These are phyloP conservation scores for Cyberlindnera bimundalis DNA, from an alignment of 805 yeast species.

Conservation along the genomic window DNA sequence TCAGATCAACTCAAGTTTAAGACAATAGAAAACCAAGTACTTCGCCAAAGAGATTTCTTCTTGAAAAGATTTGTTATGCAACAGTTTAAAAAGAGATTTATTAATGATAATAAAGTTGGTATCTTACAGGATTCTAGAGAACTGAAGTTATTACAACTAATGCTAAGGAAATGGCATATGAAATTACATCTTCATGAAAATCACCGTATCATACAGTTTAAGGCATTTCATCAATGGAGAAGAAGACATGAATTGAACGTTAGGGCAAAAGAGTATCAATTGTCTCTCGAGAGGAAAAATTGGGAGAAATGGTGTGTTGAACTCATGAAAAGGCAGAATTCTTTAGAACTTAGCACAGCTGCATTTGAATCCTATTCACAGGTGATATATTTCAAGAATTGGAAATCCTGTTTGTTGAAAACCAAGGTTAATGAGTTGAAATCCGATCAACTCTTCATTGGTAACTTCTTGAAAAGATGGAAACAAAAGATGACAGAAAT, in stretches of 20 bases:
- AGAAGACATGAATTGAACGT: constrained; percentile 1
- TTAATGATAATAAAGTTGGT: constrained; percentile 6
- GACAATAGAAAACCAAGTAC: constrained; percentile 10
- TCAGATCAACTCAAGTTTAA: constrained; percentile 4
- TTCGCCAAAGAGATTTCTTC: constrained; percentile 3
- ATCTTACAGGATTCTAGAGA: not conserved
- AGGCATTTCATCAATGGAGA: constrained; percentile 13
- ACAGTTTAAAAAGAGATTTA: constrained; percentile 18
- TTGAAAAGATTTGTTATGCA: constrained; percentile 15
- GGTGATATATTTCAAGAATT: constrained; percentile 20
- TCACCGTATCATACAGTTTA: not conserved
- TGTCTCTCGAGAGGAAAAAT: not conserved
- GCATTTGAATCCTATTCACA: constrained; percentile 19
- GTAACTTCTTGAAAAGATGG: constrained; percentile 10
- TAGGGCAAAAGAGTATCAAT: constrained; percentile 5
- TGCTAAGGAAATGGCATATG: constrained; percentile 15
- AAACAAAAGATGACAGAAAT: not conserved
- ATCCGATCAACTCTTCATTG: constrained; percentile 7
- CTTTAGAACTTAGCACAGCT: constrained; percentile 11
- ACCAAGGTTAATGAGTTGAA: not conserved
- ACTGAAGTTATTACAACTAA: not conserved
- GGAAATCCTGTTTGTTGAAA: constrained; percentile 10
- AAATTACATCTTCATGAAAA: constrained; percentile 3
- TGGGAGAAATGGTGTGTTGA: constrained; percentile 14
- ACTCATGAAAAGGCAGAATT: constrained; percentile 5